Conservation (phyloP, 73 alveolate genomes). For the Breviolum minutum region DNA sequence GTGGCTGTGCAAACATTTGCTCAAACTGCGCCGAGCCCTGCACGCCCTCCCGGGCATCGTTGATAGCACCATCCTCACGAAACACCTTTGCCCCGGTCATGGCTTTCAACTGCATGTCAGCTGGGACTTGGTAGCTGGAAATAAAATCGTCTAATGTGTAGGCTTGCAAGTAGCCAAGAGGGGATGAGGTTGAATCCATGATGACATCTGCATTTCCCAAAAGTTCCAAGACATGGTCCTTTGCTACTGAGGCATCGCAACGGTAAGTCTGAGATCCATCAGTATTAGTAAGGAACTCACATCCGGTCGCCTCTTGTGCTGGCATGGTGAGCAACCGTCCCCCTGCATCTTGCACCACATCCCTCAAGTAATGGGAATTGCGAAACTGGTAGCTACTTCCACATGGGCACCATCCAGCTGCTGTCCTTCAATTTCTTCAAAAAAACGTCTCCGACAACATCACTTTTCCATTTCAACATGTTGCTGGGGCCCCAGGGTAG, state of each 20-base stretch:
- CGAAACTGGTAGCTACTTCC: background rate
- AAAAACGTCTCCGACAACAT: too few species aligned
- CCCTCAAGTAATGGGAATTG: slow-evolving; percentile 5
- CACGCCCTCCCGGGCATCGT: slow-evolving; percentile 1
- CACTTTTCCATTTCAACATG: too few species aligned
- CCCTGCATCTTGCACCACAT: slow-evolving; percentile 26
- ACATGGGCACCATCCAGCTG: slow-evolving; percentile 50
- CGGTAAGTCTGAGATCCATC: slow-evolving; percentile 49
- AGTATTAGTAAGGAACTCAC: slow-evolving; percentile 4
- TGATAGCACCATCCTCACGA: slow-evolving; percentile 21
- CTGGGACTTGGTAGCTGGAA: background rate
- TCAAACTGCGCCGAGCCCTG: slow-evolving; percentile 7
- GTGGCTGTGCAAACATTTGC: slow-evolving; percentile 26
- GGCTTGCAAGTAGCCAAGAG: background rate
- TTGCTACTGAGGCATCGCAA: background rate
- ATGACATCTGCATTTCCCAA: slow-evolving; percentile 17
- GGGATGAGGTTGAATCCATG: background rate
- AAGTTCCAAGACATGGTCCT: background rate
- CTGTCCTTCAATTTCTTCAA: background rate
- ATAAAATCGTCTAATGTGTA: slow-evolving; percentile 29
- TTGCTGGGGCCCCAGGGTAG: too few species aligned
- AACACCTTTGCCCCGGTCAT: background rate
- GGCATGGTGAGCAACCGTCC: slow-evolving; percentile 48
- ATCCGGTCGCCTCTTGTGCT: background rate
- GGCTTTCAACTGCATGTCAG: background rate